These are phyloP conservation scores for Tephrocybe sp. DNA, from an alignment of 768 basidiomycete species.

Conservation along the genomic window DNA sequence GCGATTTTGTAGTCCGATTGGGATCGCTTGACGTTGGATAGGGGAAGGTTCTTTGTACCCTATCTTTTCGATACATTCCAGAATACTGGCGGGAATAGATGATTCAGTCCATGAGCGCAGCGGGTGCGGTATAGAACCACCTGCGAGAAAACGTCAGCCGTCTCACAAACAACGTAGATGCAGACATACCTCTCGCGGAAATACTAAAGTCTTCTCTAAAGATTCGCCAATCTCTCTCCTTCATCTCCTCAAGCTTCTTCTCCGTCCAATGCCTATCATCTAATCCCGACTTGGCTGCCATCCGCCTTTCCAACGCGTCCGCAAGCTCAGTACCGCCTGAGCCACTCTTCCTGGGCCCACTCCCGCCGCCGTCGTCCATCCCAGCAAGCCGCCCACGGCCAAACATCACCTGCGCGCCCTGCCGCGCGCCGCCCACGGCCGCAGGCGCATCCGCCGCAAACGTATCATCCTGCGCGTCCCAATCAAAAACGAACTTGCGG, in stretches of 20 bases:
- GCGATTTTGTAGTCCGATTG: conserved; percentile 95
- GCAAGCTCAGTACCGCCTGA: conserved; percentile 52
- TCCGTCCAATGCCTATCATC: conserved; percentile 99
- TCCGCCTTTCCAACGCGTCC: conserved; percentile 79
- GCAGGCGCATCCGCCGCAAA: conserved; percentile 74
- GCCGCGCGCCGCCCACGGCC: conserved; percentile 65
- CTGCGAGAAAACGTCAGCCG: conserved; percentile 32
- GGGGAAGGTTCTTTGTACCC: conserved; percentile 97
- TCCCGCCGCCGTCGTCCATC: conserved; percentile 75
- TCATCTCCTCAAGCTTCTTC: conserved; percentile 89
- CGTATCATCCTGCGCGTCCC: conserved; percentile 97
- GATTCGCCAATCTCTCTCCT: conserved; percentile 98
- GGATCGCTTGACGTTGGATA: conserved; percentile 98
- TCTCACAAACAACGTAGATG: neutral
- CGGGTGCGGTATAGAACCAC: conserved; percentile 92
- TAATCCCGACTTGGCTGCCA: conserved; percentile 74
- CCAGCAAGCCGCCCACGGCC: conserved; percentile 81
- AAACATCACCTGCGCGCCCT: conserved; percentile 87
- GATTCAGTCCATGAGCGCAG: conserved; percentile 92
- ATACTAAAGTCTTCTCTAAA: conserved; percentile 99
- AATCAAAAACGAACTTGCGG: conserved; percentile 98
- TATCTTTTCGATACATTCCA: conserved; percentile 84
- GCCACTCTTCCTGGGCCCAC: conserved; percentile 33
- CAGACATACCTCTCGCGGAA: conserved; percentile 71
- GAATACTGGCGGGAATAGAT: conserved; percentile 69